Evolutionary conservation across 768 basidiomycete species (phyloP).

Genomic region (Epithele typhae): DNA sequence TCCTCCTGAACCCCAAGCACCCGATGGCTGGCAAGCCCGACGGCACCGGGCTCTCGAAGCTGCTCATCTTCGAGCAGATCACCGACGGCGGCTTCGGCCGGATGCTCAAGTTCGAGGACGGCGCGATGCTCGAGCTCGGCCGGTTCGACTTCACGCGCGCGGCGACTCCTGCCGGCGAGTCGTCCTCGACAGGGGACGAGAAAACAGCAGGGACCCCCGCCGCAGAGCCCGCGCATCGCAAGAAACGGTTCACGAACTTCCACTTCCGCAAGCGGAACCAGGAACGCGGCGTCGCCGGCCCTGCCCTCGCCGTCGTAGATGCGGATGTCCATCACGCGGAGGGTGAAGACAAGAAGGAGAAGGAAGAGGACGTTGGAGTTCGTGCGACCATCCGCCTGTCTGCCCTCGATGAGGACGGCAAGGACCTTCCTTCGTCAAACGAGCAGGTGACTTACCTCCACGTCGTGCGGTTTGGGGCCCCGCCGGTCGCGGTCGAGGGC

Average conservation of each 20-base stretch:
- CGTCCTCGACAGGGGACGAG: constrained; percentile 11
- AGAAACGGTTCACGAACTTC: constrained; percentile 59
- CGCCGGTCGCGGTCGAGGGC: constrained; percentile 20
- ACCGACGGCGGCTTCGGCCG: constrained; percentile 84
- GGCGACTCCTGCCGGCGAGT: constrained; percentile 1
- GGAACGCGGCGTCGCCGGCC: constrained; percentile 58
- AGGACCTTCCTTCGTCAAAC: constrained; percentile 64
- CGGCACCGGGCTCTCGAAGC: constrained; percentile 31
- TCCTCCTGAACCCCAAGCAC: constrained; percentile 64
- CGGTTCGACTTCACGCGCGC: constrained; percentile 46
- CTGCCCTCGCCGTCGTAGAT: constrained; percentile 77
- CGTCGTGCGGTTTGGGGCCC: constrained; percentile 64
- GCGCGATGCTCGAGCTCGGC: constrained; percentile 75
- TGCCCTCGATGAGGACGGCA: constrained; percentile 74
- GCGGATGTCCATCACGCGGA: constrained; percentile 41
- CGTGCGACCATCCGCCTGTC: constrained; percentile 75
- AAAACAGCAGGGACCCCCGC: constrained; percentile 11
- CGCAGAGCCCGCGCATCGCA: constrained; percentile 16
- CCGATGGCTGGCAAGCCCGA: constrained; percentile 40
- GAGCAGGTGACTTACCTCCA: constrained; percentile 89
- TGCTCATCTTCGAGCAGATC: constrained; percentile 58
- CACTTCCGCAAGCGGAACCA: constrained; percentile 58
- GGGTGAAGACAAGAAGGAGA: constrained; percentile 36
- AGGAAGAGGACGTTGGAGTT: constrained; percentile 58
- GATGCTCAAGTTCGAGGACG: constrained; percentile 68